Evolutionary conservation across 1,284 basidiomycete genomes (phyloP).

Genomic region (Earliella scabrosa): DNA sequence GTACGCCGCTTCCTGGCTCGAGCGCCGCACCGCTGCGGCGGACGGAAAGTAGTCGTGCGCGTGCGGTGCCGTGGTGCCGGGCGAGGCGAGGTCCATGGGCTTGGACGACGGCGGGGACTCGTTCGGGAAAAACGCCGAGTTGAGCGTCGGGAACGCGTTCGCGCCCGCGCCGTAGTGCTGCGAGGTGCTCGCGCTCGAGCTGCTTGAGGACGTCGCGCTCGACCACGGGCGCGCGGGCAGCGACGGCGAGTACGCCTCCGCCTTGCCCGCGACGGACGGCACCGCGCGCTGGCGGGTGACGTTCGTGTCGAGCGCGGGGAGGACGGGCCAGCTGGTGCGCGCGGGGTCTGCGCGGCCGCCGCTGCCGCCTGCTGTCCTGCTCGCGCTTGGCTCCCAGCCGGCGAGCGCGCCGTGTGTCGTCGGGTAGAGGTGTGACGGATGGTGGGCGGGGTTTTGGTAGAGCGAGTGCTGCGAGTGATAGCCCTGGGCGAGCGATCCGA

Average conservation of each 20-base stretch:
- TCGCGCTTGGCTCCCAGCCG: conserved; percentile 28
- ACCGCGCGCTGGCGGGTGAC: conserved; percentile 29
- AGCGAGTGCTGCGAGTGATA: no score
- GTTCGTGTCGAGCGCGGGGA: conserved; percentile 34
- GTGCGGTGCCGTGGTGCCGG: conserved; percentile 25
- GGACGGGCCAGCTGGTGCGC: conserved; percentile 32
- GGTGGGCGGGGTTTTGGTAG: conserved; percentile 15
- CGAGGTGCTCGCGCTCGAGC: conserved; percentile 24
- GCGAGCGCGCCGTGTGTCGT: conserved; percentile 7
- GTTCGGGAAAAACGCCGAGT: conserved; percentile 48
- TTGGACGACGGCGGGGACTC: conserved; percentile 31
- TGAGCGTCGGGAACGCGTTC: conserved; percentile 37
- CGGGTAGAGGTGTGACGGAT: not conserved
- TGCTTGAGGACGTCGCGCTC: conserved; percentile 33
- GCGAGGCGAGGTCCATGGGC: conserved; percentile 29
- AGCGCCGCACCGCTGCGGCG: conserved; percentile 5
- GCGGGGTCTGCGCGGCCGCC: not conserved
- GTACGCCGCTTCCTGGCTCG: conserved; percentile 7
- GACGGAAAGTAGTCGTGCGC: conserved; percentile 28
- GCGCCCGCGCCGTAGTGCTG: conserved; percentile 18
- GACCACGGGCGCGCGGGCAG: conserved; percentile 37
- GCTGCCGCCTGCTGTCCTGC: conserved; percentile 15
- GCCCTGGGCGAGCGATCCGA: conserved; percentile 15
- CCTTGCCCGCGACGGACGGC: conserved; percentile 11
- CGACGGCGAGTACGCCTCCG: conserved; percentile 33